A percentile compares a stretch with the other conserved stretches of the same genome.
Evolutionary conservation across 2,329 filamentous ascomycete species (phyloP).

Genomic region (Alternaria dauci): DNA sequence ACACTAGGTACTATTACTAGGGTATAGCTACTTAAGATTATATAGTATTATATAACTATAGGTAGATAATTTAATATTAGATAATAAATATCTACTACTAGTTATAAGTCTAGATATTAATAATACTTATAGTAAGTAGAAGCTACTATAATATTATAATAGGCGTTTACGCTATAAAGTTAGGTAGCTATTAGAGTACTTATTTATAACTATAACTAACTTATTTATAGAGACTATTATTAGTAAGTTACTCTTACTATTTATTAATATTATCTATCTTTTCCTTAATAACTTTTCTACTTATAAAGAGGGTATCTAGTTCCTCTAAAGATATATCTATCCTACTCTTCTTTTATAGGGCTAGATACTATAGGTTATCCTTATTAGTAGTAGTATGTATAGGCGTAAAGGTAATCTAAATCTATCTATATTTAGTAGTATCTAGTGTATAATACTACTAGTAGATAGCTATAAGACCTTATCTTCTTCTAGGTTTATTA

Average conservation of each 20-base stretch:
- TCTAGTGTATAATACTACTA: constrained; percentile 1
- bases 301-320: constrained; percentile 9
- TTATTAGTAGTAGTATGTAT: constrained; percentile 15
- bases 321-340: constrained; percentile 10
- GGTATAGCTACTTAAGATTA: not conserved
- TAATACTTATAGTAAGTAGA: constrained; percentile 7
- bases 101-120: constrained; percentile 14
- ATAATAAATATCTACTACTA: constrained; percentile 17
- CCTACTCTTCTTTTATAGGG: not conserved
- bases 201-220: not conserved
- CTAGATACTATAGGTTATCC: constrained; percentile 18
- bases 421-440: constrained; percentile 2
- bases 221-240: constrained; percentile 16
- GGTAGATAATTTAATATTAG: not conserved
- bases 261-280: constrained; percentile 22
- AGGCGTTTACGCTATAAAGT: constrained; percentile 7
- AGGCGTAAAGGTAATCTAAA: not conserved
- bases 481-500: constrained; percentile 4
- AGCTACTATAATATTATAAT: not conserved
- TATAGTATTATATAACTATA: constrained; percentile 13
- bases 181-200: constrained; percentile 7
- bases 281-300: constrained; percentile 25
- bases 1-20: constrained; percentile 7
- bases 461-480: not conserved
- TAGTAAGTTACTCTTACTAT: constrained; percentile 17